Percentiles rank a stretch among this genome's conserved stretches.
Conservation (phyloP, 2,329 filamentous ascomycete genomes). For the Botrytis fabae region DNA sequence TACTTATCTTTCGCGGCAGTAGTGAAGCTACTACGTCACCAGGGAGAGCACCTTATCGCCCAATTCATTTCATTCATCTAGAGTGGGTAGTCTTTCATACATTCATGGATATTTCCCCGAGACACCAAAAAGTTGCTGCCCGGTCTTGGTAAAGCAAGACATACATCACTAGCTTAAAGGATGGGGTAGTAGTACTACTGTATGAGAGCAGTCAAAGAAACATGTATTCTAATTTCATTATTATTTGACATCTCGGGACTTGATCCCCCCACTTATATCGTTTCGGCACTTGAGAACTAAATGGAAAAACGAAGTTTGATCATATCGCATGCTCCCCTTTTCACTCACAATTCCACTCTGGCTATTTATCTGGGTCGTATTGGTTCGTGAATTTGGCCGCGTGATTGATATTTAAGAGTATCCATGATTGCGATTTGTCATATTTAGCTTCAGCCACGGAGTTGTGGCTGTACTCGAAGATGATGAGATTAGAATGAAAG, state of each 20-base stretch:
- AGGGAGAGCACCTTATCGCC: neutral
- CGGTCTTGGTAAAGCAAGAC: conserved; percentile 18
- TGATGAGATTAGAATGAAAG: neutral
- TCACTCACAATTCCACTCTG: neutral
- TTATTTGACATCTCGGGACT: neutral
- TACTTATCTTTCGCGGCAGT: neutral
- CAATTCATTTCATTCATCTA: conserved; percentile 3
- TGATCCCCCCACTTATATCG: neutral
- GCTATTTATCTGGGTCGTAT: neutral
- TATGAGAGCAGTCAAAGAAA: neutral
- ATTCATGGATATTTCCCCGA: conserved; percentile 18
- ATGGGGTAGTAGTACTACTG: conserved; percentile 13
- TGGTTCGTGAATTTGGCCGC: conserved; percentile 8
- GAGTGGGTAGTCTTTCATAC: neutral
- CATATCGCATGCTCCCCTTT: conserved; percentile 1
- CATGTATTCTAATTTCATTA: neutral
- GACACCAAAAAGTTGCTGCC: conserved; percentile 3
- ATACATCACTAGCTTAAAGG: neutral
- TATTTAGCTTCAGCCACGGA: conserved; percentile 5
- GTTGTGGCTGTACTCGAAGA: neutral
- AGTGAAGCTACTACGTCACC: conserved; percentile 1
- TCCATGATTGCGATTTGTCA: neutral
- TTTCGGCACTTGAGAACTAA: neutral
- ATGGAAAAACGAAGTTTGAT: neutral
- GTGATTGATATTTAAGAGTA: neutral